Percentiles rank a stretch among this genome's conserved stretches.
Conservation (phyloP, 345 rosid genomes). For the Eutrema yunnanense region DNA sequence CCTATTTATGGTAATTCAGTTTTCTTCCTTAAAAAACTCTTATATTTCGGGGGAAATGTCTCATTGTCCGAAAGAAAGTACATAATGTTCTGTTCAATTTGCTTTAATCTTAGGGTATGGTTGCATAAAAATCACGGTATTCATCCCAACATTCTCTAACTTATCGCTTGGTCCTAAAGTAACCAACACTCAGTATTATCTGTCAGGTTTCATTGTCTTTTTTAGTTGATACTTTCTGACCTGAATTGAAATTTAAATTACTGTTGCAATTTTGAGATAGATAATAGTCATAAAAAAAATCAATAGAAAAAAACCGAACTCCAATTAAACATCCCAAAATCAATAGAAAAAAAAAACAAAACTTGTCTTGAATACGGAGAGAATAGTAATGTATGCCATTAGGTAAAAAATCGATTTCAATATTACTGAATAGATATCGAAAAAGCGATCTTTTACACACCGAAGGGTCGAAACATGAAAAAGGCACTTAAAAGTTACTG, state of each 20-base stretch:
- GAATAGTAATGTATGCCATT: constrained; percentile 18
- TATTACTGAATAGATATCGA: constrained; percentile 12
- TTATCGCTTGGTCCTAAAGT: not conserved
- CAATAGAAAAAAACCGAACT: too few relatives aligned
- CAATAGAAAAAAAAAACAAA: too few relatives aligned
- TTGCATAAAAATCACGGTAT: too few relatives aligned
- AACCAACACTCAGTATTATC: not conserved
- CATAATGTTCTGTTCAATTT: not conserved
- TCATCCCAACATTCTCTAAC: not conserved
- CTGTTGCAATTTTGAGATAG: too few relatives aligned
- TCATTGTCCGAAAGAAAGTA: not conserved
- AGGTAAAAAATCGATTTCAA: constrained; percentile 20
- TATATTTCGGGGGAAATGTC: not conserved
- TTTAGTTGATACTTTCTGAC: too few relatives aligned
- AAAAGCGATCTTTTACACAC: constrained; percentile 8
- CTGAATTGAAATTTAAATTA: too few relatives aligned
- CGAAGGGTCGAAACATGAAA: constrained; percentile 11
- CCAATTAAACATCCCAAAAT: too few relatives aligned
- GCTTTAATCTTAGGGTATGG: not conserved
- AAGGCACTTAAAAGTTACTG: constrained; percentile 13
- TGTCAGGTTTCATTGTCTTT: too few relatives aligned
- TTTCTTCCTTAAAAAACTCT: not conserved
- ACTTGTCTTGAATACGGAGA: not conserved
- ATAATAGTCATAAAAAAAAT: too few relatives aligned
- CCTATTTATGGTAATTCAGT: not conserved